Evolutionary conservation across 495 filamentous ascomycete genomes (phyloP), one percentile per base, ranked within the genome.

Genomic region (Talaromyces liani): DNA sequence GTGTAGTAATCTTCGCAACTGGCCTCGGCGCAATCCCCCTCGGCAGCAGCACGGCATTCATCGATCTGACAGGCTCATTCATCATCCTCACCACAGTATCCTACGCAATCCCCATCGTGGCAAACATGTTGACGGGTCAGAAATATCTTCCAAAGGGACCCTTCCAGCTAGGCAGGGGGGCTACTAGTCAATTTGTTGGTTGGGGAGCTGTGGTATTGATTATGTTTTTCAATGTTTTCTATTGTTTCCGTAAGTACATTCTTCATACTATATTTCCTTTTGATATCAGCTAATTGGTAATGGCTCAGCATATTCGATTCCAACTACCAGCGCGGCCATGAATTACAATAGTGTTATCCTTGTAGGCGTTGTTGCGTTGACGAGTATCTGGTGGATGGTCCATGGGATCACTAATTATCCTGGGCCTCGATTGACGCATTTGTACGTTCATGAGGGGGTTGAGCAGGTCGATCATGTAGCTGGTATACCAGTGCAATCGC

Each of bases 31-130:
- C 81, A 63, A 91, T 93, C 63, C 87, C 88, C 16, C 76, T 92
- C 0, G 89, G 87, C 25, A 84, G 77, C 64, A 80, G 80, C 0
- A 87, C 87, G 0, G 90, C 90, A 0, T 93, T 93, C 74, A 76
- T 81, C 39, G 88, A 86, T 39, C 78, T 93, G 6, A 85, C 91
- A 2, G 88, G 87, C 2, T 86, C 82, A 0, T 93, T 91, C 70
- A 85, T 92, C 67, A 84, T 92, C 33, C 80, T 93, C 0, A 84
- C 85, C n/a, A 88, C 87, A 0, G 70, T 85, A 0, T 91, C 88
- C 0, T 93, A 92, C 62, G 79, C 85, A 10, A 83, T 85, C 14
- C 87, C 90, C 3, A 90, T 93, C 61, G 74, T 86, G 5, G 87
- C 88, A 2, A 85, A 92, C 65, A 68, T 92, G 4, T 66, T 89